A percentile compares a stretch with the other conserved stretches of the same genome.
phyloP scores from a whole-genome alignment of 805 yeast genomes.

The Yarrowia bubula region DNA sequence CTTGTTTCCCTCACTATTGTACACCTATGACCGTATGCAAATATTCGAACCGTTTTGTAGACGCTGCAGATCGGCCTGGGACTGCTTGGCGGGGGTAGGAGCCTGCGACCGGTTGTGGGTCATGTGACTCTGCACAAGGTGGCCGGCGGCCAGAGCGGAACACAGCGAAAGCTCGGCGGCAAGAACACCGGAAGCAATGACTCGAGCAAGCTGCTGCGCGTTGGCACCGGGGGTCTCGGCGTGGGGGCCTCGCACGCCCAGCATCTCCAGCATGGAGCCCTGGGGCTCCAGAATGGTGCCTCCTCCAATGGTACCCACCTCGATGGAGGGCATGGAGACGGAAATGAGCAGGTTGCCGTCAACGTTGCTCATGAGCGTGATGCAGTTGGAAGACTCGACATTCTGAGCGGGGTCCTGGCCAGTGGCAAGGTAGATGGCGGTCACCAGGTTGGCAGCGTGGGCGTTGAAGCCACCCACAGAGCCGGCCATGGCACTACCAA shows the following conservation, averaged over 20 bases:
- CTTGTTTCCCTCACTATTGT: conserved; percentile 15
- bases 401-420: conserved; percentile 99
- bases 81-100: conserved; percentile 42
- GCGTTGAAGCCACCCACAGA: conserved; percentile 98
- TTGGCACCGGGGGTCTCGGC: conserved; percentile 91
- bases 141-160: conserved; percentile 98
- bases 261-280: conserved; percentile 88
- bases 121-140: conserved; percentile 97
- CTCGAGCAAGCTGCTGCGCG: conserved; percentile 87
- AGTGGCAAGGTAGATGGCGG: conserved; percentile 90
- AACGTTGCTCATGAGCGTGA: conserved; percentile 84
- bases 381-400: conserved; percentile 96
- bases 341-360: conserved; percentile 81
- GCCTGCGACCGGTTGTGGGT: conserved; percentile 77
- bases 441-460: conserved; percentile 94
- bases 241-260: conserved; percentile 96
- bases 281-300: conserved; percentile 98
- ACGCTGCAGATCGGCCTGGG: conserved; percentile 46
- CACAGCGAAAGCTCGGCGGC: conserved; percentile 95
- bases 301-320: conserved; percentile 99
- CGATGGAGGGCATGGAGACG: conserved; percentile 99
- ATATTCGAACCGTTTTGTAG: conserved; percentile 70
- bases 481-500: conserved; percentile 99
- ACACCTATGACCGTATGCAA: conserved; percentile 52
- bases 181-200: conserved; percentile 90